These are phyloP conservation scores for Brassica balearica DNA, from an alignment of 441 rosid genomes.

Conservation along the genomic window DNA sequence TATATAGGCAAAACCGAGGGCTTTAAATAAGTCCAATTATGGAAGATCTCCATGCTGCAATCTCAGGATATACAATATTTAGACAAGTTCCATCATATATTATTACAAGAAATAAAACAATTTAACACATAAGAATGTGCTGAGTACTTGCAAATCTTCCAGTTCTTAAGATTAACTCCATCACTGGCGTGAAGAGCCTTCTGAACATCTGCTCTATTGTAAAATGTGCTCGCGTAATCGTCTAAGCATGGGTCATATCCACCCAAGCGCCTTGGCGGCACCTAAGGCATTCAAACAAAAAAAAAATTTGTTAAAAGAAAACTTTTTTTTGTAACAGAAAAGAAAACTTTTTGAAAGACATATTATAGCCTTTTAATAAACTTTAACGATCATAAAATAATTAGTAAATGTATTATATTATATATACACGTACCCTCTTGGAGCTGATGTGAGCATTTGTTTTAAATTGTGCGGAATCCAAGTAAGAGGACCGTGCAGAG, in stretches of 20 bases:
- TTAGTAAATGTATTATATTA: neutral
- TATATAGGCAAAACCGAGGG: conserved; percentile 86
- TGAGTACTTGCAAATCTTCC: conserved; percentile 96
- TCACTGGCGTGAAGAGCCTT: conserved; percentile 83
- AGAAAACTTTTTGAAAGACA: neutral
- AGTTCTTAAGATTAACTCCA: conserved; percentile 73
- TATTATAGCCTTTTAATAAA: neutral
- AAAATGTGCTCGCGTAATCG: conserved; percentile 85
- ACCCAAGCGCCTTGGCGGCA: conserved; percentile 43
- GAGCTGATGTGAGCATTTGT: conserved; percentile 28
- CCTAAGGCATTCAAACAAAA: conserved; percentile 15
- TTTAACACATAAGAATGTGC: neutral
- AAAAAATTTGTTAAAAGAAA: too few relatives aligned
- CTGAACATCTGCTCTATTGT: conserved; percentile 93
- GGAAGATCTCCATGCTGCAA: conserved; percentile 73
- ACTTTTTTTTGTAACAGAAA: neutral
- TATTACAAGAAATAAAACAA: neutral
- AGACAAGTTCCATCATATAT: conserved; percentile 23
- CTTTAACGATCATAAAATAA: neutral
- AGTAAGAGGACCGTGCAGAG: conserved; percentile 49
- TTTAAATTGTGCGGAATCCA: conserved; percentile 27
- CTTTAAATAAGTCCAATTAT: conserved; percentile 88
- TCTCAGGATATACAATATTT: conserved; percentile 5
- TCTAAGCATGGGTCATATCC: conserved; percentile 99
- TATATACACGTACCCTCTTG: conserved; percentile 35